phyloP scores from a whole-genome alignment of 2,329 filamentous ascomycete genomes.

The Alternaria arborescens region DNA sequence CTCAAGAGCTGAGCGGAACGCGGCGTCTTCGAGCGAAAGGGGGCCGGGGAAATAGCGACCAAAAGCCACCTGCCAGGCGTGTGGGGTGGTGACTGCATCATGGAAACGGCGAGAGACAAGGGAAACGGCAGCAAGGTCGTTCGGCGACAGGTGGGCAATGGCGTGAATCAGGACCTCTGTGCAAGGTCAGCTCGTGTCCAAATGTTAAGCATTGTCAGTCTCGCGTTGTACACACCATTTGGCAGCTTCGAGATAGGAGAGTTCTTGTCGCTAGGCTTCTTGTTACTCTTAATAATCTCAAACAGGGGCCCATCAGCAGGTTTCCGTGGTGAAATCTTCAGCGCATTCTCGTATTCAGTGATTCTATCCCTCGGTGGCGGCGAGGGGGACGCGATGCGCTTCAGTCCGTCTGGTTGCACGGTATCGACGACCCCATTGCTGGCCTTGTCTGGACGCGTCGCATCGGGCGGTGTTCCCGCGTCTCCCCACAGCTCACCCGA shows the following conservation, averaged over 20 bases:
- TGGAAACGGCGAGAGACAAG: slow-evolving; percentile 90
- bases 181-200: slow-evolving; percentile 17
- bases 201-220: slow-evolving; percentile 2
- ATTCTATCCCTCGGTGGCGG: slow-evolving; percentile 59
- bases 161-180: slow-evolving; percentile 92
- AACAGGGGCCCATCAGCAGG: slow-evolving; percentile 58
- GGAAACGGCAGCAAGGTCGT: slow-evolving; percentile 81
- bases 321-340: slow-evolving; percentile 50
- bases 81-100: slow-evolving; percentile 83
- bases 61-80: slow-evolving; percentile 94
- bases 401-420: slow-evolving; percentile 43
- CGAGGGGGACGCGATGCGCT: slow-evolving; percentile 20
- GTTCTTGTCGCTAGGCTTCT: slow-evolving; percentile 55
- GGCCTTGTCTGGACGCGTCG: slow-evolving; percentile 31
- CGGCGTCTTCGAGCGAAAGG: slow-evolving; percentile 59
- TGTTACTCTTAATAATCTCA: slow-evolving; percentile 60
- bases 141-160: slow-evolving; percentile 86
- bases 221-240: slow-evolving; percentile 70
- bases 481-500: slow-evolving; percentile 44
- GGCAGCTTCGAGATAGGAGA: slow-evolving; percentile 70
- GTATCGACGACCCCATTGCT: slow-evolving; percentile 18
- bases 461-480: slow-evolving; percentile 29
- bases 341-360: slow-evolving; percentile 63
- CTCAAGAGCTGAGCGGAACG: slow-evolving; percentile 56
- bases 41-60: slow-evolving; percentile 87